phyloP scores from a whole-genome alignment of 108 stramenopile genomes.

The Nitzschia palea region DNA sequence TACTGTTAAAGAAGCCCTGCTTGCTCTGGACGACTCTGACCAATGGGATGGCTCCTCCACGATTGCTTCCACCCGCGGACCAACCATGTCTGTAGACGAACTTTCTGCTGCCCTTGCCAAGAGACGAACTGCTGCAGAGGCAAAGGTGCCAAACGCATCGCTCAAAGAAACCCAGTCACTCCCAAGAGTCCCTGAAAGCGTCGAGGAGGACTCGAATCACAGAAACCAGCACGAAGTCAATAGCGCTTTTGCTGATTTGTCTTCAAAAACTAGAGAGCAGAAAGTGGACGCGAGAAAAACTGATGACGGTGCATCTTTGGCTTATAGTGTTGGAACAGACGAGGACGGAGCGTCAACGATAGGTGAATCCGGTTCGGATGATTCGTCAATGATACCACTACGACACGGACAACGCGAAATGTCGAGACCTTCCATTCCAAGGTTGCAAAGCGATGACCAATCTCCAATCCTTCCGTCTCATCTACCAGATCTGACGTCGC shows the following conservation, averaged over 20 bases:
- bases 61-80: constrained; percentile 2
- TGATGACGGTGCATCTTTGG: constrained; percentile 5
- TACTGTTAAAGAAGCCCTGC: neutral
- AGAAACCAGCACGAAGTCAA: no score
- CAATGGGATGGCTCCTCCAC: constrained; percentile 5
- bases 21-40: neutral
- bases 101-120: no score
- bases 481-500: no score
- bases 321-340: constrained; percentile 1
- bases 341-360: neutral
- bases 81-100: neutral
- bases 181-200: no score
- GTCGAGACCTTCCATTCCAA: neutral
- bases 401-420: constrained; percentile 11
- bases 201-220: no score
- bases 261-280: neutral
- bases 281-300: neutral
- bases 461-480: no score
- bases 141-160: no score
- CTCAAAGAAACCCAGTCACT: no score
- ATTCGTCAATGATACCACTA: constrained; percentile 9
- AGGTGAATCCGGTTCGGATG: neutral
- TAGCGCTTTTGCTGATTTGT: neutral
- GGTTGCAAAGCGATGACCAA: neutral
- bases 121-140: no score